A percentile compares a stretch with the other conserved stretches of the same genome.
phyloP scores from a whole-genome alignment of 1,139 yeast genomes.

The Zygosaccharomyces pseudobailii region DNA sequence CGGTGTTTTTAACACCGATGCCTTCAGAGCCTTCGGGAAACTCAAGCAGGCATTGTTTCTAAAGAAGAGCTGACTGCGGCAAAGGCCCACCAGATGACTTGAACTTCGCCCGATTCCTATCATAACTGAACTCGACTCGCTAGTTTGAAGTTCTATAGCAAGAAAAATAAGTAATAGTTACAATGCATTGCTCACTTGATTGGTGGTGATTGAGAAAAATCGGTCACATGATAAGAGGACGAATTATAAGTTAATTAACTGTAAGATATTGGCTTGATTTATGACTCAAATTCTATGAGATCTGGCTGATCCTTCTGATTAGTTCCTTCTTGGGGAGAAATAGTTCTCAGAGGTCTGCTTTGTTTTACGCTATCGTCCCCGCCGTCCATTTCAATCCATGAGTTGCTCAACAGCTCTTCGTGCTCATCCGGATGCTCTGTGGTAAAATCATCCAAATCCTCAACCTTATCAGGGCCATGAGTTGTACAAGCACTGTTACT shows the following conservation, averaged over 20 bases:
- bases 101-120: constrained; percentile 4
- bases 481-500: constrained; percentile 3
- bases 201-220: neutral
- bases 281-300: constrained; percentile 16
- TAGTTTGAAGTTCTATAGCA: neutral
- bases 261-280: neutral
- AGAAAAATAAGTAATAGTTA: neutral
- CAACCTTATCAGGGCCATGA: constrained; percentile 10
- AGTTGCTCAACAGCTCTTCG: constrained; percentile 14
- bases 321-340: constrained; percentile 6
- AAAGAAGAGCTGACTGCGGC: constrained; percentile 19
- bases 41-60: constrained; percentile 15
- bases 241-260: neutral
- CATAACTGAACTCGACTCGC: constrained; percentile 3
- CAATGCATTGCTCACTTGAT: neutral
- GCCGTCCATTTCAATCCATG: constrained; percentile 16
- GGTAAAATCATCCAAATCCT: constrained; percentile 16
- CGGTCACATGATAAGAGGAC: constrained; percentile 2
- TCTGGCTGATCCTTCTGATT: constrained; percentile 8
- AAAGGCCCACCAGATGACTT: constrained; percentile 7
- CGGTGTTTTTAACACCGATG: constrained; percentile 12
- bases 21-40: constrained; percentile 16
- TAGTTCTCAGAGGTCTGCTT: constrained; percentile 9
- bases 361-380: constrained; percentile 4
- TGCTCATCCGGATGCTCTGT: constrained; percentile 16